Percentiles rank a stretch among this genome's conserved stretches.
Evolutionary conservation across 2,329 filamentous ascomycete genomes (phyloP).

Genomic region (Cercospora sp.): DNA sequence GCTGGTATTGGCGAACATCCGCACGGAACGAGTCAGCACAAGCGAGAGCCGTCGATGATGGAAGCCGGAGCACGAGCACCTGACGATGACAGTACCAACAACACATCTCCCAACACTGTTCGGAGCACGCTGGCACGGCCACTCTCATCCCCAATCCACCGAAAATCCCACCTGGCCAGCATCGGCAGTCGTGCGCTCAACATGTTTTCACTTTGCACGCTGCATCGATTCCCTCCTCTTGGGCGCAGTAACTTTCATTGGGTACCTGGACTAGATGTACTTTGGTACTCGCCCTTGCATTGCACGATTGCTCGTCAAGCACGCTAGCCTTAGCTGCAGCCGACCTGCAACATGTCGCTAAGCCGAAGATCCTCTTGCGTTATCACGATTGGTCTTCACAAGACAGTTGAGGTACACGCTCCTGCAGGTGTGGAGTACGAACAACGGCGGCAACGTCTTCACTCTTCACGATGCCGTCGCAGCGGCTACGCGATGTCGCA

Average conservation of each 20-base stretch:
- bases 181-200: background rate
- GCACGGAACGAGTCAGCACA: conserved; percentile 8
- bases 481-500: conserved; percentile 22
- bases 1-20: conserved; percentile 1
- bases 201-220: background rate
- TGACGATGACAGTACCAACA: conserved; percentile 7
- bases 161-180: background rate
- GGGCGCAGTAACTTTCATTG: conserved; percentile 21
- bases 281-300: conserved; percentile 28
- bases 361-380: conserved; percentile 25
- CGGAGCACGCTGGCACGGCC: too few relatives aligned
- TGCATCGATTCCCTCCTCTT: conserved; percentile 7
- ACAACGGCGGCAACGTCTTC: conserved; percentile 10
- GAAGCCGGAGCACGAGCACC: background rate
- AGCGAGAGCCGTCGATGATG: background rate
- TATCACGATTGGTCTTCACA: conserved; percentile 19
- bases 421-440: conserved; percentile 25
- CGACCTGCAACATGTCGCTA: conserved; percentile 27
- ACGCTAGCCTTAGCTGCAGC: conserved; percentile 26
- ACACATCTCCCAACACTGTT: background rate
- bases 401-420: conserved; percentile 9
- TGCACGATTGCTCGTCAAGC: conserved; percentile 25
- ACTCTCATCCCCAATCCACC: background rate
- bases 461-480: conserved; percentile 12
- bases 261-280: conserved; percentile 30